Percentiles rank a stretch among this genome's conserved stretches.
These are phyloP conservation scores for Aspergillus phoenicis DNA, from an alignment of 2,329 filamentous ascomycete genomes.

Conservation along the genomic window DNA sequence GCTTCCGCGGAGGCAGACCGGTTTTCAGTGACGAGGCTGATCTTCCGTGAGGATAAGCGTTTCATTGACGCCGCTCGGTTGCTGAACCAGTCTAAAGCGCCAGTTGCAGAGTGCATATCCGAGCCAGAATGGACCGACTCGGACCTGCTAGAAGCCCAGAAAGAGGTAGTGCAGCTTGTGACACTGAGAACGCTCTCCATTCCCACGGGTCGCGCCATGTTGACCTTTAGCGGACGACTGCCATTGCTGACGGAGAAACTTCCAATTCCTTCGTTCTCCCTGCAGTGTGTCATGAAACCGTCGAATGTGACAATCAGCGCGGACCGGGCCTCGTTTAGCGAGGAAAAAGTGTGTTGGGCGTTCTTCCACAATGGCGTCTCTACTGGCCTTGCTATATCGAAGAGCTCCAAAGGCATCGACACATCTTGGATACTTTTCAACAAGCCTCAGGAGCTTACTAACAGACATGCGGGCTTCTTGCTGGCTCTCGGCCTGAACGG, in stretches of 20 bases:
- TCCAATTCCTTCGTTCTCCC: constrained; percentile 84
- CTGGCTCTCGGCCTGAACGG: constrained; percentile 90
- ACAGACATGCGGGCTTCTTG: constrained; percentile 93
- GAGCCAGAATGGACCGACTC: constrained; percentile 80
- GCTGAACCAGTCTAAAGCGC: constrained; percentile 80
- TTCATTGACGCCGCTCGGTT: constrained; percentile 82
- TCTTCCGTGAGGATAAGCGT: constrained; percentile 90
- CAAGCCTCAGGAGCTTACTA: constrained; percentile 88
- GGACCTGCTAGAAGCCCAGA: constrained; percentile 87
- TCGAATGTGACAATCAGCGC: constrained; percentile 91
- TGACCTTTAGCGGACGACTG: constrained; percentile 84
- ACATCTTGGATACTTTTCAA: constrained; percentile 99
- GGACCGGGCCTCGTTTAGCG: constrained; percentile 81
- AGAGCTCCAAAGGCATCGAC: constrained; percentile 87
- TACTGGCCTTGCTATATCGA: constrained; percentile 88
- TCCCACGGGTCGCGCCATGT: constrained; percentile 80
- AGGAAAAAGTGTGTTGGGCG: constrained; percentile 97
- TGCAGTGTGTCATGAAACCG: constrained; percentile 89
- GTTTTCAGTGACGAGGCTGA: constrained; percentile 76
- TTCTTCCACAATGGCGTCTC: constrained; percentile 97
- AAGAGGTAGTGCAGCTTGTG: constrained; percentile 82
- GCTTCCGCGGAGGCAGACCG: constrained; percentile 82
- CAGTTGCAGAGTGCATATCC: constrained; percentile 74
- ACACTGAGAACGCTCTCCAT: constrained; percentile 87
- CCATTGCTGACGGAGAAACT: constrained; percentile 93